A percentile compares a stretch with the other conserved stretches of the same genome.
Evolutionary conservation across 2,329 filamentous ascomycete species (phyloP).

Genomic region (Diaporthe helianthi): DNA sequence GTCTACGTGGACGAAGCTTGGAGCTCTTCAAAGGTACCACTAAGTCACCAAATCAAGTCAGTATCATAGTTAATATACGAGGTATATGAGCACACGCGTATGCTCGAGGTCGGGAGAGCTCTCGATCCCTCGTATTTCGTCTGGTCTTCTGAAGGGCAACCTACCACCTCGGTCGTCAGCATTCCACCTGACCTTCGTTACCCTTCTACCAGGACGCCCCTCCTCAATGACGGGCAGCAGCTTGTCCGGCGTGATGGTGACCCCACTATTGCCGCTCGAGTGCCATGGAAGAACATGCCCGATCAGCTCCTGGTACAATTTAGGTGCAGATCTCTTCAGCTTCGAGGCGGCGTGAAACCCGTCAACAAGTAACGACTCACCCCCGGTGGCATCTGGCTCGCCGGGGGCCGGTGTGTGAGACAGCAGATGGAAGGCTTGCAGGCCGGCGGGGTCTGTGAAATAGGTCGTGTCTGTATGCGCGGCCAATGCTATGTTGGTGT

Average conservation of each 20-base stretch:
- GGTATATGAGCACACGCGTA: neutral
- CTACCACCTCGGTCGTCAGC: conserved; percentile 77
- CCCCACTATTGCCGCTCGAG: conserved; percentile 87
- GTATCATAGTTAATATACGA: neutral
- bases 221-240: conserved; percentile 76
- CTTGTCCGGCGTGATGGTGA: conserved; percentile 76
- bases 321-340: too few relatives aligned
- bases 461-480: conserved; percentile 96
- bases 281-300: conserved; percentile 73
- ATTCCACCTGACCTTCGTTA: conserved; percentile 78
- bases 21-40: conserved; percentile 60
- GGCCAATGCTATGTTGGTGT: conserved; percentile 82
- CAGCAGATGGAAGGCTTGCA: conserved; percentile 92
- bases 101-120: neutral
- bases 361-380: conserved; percentile 83
- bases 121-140: neutral
- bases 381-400: conserved; percentile 60
- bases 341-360: conserved; percentile 75
- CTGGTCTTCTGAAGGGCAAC: neutral
- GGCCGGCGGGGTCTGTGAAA: conserved; percentile 88
- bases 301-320: conserved; percentile 63
- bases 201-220: conserved; percentile 44
- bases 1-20: neutral
- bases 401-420: conserved; percentile 70
- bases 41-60: neutral